Evolutionary conservation across 192 early-diverging fungal genomes (phyloP).

Genomic region (Coemansia sp.): DNA sequence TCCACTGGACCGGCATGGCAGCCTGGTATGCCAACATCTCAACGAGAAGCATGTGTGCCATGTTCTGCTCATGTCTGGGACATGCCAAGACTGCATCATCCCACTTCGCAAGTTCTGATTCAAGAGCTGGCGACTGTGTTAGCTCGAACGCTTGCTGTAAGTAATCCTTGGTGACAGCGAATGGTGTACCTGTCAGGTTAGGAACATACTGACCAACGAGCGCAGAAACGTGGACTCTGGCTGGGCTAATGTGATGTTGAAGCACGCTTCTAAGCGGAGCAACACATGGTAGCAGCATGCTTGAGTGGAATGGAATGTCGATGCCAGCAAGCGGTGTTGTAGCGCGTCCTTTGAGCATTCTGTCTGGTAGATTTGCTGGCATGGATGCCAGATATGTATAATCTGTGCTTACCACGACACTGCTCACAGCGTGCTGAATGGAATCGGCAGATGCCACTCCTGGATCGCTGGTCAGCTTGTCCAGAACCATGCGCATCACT

Average conservation of each 20-base stretch:
- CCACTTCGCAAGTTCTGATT: constrained; percentile 72
- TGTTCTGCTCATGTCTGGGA: constrained; percentile 63
- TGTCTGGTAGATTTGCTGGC: background rate
- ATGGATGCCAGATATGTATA: background rate
- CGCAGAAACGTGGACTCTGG: constrained; percentile 63
- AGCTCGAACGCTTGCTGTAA: constrained; percentile 68
- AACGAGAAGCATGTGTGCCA: constrained; percentile 77
- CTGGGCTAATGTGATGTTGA: constrained; percentile 67
- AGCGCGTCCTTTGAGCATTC: constrained; percentile 47
- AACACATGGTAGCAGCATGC: constrained; percentile 80
- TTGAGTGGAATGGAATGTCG: constrained; percentile 90
- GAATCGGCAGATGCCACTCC: background rate
- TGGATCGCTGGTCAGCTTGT: constrained; percentile 66
- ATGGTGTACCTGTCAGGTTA: constrained; percentile 90
- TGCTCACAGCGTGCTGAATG: constrained; percentile 48
- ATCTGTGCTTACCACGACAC: background rate
- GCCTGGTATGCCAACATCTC: constrained; percentile 94
- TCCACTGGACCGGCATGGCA: constrained; percentile 93
- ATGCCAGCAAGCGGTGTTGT: constrained; percentile 88
- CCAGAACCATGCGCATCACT: constrained; percentile 76
- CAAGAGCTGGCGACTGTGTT: constrained; percentile 68
- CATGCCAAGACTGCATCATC: constrained; percentile 34
- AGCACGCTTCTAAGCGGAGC: constrained; percentile 78
- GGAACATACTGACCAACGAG: constrained; percentile 85
- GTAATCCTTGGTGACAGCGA: constrained; percentile 75